These are phyloP conservation scores for Globisporangium orthogonon DNA, from an alignment of 352 stramenopile species.

Conservation along the genomic window DNA sequence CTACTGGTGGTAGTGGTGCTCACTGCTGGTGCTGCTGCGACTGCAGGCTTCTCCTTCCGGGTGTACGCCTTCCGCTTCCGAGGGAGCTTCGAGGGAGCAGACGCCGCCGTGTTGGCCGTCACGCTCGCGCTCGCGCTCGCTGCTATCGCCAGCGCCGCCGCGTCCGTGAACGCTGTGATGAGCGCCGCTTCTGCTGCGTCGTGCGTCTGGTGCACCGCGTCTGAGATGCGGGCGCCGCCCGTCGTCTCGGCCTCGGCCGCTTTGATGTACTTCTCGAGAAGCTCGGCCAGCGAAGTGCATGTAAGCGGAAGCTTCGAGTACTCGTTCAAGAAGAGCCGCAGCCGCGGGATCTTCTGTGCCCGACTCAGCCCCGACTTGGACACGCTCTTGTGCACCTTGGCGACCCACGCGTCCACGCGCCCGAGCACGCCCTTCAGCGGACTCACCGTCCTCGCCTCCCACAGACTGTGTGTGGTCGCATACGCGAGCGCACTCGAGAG, in stretches of 20 bases:
- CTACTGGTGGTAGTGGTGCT: background rate
- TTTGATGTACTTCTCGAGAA: conserved; percentile 30
- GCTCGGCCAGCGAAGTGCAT: conserved; percentile 23
- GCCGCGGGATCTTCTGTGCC: conserved; percentile 44
- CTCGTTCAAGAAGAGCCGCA: conserved; percentile 81
- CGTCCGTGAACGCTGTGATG: conserved; percentile 23
- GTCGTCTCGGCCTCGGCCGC: conserved; percentile 19
- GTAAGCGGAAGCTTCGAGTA: conserved; percentile 86
- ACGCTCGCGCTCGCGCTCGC: background rate
- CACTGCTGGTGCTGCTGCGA: no score
- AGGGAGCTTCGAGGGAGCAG: conserved; percentile 21
- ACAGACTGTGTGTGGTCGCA: conserved; percentile 50
- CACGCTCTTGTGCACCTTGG: conserved; percentile 71
- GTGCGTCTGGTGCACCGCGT: conserved; percentile 25
- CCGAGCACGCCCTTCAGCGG: conserved; percentile 68
- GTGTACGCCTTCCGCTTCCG: conserved; percentile 68
- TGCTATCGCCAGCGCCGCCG: conserved; percentile 13
- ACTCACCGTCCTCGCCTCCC: conserved; percentile 56
- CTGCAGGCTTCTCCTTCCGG: conserved; percentile 43
- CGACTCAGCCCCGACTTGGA: conserved; percentile 45
- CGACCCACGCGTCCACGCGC: conserved; percentile 77
- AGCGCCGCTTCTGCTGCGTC: conserved; percentile 20
- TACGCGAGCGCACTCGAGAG: conserved; percentile 59
- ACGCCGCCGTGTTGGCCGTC: background rate
- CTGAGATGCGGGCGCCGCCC: conserved; percentile 3